Percentiles rank a stretch among this genome's conserved stretches.
Conservation (phyloP, 768 basidiomycete genomes). For the Trametes sanguinea region DNA sequence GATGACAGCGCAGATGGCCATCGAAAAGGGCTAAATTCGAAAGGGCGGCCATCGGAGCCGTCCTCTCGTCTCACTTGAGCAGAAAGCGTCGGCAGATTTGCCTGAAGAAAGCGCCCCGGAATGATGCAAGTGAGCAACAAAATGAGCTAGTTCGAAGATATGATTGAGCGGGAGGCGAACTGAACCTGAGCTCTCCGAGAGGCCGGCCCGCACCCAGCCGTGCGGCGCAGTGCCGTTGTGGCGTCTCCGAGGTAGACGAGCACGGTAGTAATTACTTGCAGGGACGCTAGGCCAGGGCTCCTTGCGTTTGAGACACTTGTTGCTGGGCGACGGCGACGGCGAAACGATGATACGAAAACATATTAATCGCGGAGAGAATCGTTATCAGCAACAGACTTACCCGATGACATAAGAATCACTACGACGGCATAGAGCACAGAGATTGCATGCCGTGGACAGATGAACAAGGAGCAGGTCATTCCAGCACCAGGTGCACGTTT, state of each 20-base stretch:
- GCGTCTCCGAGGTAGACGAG: constrained; percentile 5
- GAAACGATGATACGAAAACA: no score
- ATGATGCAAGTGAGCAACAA: no score
- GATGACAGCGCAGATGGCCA: background rate
- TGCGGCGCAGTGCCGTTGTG: background rate
- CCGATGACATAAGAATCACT: background rate
- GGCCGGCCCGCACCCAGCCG: background rate
- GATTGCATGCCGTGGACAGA: background rate
- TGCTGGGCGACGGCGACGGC: background rate
- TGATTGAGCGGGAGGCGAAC: background rate
- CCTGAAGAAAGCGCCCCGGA: no score
- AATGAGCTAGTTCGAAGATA: background rate
- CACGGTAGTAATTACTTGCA: background rate
- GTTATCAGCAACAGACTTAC: no score
- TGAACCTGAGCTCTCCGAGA: background rate
- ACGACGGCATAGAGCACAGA: background rate
- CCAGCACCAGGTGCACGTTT: background rate
- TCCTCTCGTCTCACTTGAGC: background rate
- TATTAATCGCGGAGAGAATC: no score
- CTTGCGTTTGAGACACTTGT: background rate
- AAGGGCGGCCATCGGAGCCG: constrained; percentile 4
- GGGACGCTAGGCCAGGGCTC: background rate
- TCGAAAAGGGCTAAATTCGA: background rate
- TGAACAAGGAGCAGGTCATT: background rate
- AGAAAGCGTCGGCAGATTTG: background rate